Evolutionary conservation across 106 monocot genomes (phyloP).

Genomic region (Dendrobium huoshanense): DNA sequence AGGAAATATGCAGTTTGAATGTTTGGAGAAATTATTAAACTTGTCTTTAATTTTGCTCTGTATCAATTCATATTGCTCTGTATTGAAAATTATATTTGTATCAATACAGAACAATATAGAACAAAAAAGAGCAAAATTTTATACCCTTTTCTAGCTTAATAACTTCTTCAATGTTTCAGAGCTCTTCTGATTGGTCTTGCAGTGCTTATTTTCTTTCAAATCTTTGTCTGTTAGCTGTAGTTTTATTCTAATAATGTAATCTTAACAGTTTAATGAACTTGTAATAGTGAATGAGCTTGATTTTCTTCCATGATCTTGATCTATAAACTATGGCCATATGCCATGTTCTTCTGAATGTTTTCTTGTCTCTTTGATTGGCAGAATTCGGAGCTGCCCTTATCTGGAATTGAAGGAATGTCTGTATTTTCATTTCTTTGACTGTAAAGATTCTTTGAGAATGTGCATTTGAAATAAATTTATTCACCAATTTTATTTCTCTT

Average conservation of each 20-base stretch:
- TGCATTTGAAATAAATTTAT: not conserved
- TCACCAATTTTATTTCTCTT: too few species aligned
- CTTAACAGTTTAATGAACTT: not conserved
- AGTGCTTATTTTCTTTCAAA: not conserved
- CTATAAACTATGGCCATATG: not conserved
- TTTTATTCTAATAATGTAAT: not conserved
- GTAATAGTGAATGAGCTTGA: not conserved
- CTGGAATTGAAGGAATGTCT: not conserved
- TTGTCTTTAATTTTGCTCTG: too few species aligned
- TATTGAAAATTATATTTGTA: conserved; percentile 1
- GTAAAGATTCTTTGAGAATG: not conserved
- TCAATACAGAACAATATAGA: not conserved
- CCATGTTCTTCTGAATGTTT: not conserved
- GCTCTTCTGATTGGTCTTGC: not conserved
- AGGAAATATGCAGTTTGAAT: not conserved
- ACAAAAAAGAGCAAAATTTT: not conserved
- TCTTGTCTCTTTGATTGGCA: not conserved
- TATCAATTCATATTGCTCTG: not conserved
- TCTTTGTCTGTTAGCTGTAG: not conserved
- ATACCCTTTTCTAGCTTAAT: not conserved
- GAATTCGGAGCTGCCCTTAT: not conserved
- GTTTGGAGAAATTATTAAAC: too few species aligned
- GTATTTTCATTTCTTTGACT: not conserved
- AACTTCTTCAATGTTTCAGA: not conserved
- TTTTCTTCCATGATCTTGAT: not conserved